Conservation (phyloP, 2,329 filamentous ascomycete species). For the Thermothelomyces thermophilus region DNA sequence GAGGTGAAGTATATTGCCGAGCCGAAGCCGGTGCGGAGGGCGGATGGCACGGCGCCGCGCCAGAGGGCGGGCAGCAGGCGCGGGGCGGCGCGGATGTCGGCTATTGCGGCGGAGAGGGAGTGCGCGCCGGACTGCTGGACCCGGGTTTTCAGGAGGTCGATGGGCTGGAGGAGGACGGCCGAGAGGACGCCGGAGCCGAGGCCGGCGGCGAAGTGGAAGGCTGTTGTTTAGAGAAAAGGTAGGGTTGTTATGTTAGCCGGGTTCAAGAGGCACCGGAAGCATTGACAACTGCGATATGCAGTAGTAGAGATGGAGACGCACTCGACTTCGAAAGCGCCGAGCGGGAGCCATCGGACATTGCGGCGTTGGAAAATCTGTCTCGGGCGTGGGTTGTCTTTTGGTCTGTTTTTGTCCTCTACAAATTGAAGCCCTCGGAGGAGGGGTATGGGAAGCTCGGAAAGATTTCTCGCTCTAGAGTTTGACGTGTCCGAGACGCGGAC, state of each 20-base stretch:
- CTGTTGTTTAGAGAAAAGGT: constrained; percentile 35
- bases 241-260: background rate
- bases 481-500: constrained; percentile 3
- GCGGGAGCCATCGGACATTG: constrained; percentile 32
- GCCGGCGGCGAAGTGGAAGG: constrained; percentile 83
- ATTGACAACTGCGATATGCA: no score
- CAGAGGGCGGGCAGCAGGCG: constrained; percentile 64
- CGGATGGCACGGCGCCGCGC: constrained; percentile 87
- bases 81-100: constrained; percentile 50
- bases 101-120: constrained; percentile 62
- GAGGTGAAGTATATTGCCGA: constrained; percentile 91
- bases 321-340: constrained; percentile 32
- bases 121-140: constrained; percentile 78
- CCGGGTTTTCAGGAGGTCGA: constrained; percentile 93
- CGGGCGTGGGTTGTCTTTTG: background rate
- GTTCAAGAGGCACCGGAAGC: no score
- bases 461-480: background rate
- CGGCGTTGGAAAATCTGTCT: constrained; percentile 8
- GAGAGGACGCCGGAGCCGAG: constrained; percentile 81
- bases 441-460: background rate
- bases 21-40: constrained; percentile 87
- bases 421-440: background rate
- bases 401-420: background rate
- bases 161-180: constrained; percentile 85
- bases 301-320: constrained; percentile 21